Conservation (phyloP, 352 stramenopile species). For the Blastocystis hominis region DNA sequence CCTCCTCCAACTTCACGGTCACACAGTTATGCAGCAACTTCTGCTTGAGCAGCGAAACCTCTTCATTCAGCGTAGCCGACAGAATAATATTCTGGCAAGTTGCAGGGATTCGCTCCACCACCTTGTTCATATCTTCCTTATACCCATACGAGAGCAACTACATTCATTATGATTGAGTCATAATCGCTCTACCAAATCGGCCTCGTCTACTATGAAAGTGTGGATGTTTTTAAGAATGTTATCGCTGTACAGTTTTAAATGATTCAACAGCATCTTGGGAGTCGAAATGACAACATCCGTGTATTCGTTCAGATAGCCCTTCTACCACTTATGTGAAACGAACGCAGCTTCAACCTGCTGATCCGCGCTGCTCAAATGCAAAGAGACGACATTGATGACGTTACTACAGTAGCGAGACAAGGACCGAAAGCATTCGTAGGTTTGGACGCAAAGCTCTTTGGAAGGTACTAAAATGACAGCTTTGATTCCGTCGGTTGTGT, state of each 20-base stretch:
- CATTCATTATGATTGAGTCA: too few relatives aligned
- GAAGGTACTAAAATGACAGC: constrained; percentile 89
- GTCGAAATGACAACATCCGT: constrained; percentile 63
- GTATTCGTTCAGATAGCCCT: constrained; percentile 80
- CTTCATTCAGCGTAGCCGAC: constrained; percentile 86
- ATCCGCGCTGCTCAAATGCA: constrained; percentile 79
- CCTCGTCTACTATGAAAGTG: constrained; percentile 93
- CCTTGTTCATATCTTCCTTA: constrained; percentile 69
- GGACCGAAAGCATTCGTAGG: constrained; percentile 74
- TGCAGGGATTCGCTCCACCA: constrained; percentile 75
- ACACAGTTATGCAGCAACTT: constrained; percentile 89
- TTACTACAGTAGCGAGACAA: constrained; percentile 94
- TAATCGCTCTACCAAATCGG: constrained; percentile 72
- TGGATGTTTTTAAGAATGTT: constrained; percentile 65
- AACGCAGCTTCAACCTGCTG: too few relatives aligned
- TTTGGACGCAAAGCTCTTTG: constrained; percentile 90
- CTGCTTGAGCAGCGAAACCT: constrained; percentile 90
- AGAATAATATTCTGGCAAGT: constrained; percentile 95
- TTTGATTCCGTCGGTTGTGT: constrained; percentile 59
- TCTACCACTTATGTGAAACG: too few relatives aligned
- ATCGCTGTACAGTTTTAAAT: not conserved
- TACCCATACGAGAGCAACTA: constrained; percentile 86
- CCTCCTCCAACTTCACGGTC: constrained; percentile 88
- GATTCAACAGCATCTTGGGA: constrained; percentile 4
- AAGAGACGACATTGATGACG: constrained; percentile 76